phyloP scores from a whole-genome alignment of 2,329 filamentous ascomycete genomes.

The Pseudogymnoascus pannorum region DNA sequence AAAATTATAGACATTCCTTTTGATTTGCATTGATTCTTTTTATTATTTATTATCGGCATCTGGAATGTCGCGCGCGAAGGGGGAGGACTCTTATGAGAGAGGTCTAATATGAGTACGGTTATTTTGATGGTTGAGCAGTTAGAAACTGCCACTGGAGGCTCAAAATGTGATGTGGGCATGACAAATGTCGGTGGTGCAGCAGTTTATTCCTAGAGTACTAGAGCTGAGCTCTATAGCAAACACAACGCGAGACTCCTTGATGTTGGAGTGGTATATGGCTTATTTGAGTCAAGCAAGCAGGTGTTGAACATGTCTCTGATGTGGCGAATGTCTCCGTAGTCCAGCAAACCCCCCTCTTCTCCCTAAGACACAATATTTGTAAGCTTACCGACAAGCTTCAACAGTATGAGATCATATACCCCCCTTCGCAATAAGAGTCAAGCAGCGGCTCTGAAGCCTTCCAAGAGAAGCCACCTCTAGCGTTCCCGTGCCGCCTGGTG shows the following conservation, averaged over 20 bases:
- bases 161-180: neutral
- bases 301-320: neutral
- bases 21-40: conserved; percentile 5
- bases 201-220: conserved; percentile 2
- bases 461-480: neutral
- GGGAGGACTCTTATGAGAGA: neutral
- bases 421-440: neutral
- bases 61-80: neutral
- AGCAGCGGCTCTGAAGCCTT: neutral
- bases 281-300: neutral
- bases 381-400: neutral
- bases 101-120: neutral
- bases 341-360: neutral
- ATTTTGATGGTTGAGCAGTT: neutral
- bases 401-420: neutral
- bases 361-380: neutral
- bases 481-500: neutral
- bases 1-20: neutral
- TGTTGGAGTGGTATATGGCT: neutral
- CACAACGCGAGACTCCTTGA: neutral
- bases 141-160: neutral
- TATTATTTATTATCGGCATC: neutral
- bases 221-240: conserved; percentile 5
- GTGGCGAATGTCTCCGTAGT: neutral
- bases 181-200: neutral